phyloP scores from a whole-genome alignment of 129 eudicot species.

The Daucus carota region DH1_v3.0 NC_030387.2:33401501-33402000 shows the following conservation, averaged over 20 bases:
- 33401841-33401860: not conserved
- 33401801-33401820: not conserved
- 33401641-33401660: not conserved
- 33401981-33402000: slow-evolving; percentile 34
- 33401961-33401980: slow-evolving; percentile 60
- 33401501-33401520: slow-evolving; percentile 5
- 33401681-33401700: slow-evolving; percentile 38
- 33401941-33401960: slow-evolving; percentile 39
- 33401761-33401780: slow-evolving; percentile 7
- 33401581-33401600: slow-evolving; percentile 32
- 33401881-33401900: slow-evolving; percentile 11
- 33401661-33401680: slow-evolving; percentile 16
- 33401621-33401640: not conserved
- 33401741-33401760: slow-evolving; percentile 15
- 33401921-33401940: slow-evolving; percentile 34
- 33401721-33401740: not conserved
- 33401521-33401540: slow-evolving; percentile 26
- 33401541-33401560: slow-evolving; percentile 40
- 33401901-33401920: slow-evolving; percentile 52
- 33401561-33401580: slow-evolving; percentile 41
- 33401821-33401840: not conserved
- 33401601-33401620: slow-evolving; percentile 2
- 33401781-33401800: not conserved
- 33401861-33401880: slow-evolving; percentile 10
- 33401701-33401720: slow-evolving; percentile 32